Evolutionary conservation across 2,329 filamentous ascomycete genomes (phyloP).

Genomic region (Didymella exigua): DNA sequence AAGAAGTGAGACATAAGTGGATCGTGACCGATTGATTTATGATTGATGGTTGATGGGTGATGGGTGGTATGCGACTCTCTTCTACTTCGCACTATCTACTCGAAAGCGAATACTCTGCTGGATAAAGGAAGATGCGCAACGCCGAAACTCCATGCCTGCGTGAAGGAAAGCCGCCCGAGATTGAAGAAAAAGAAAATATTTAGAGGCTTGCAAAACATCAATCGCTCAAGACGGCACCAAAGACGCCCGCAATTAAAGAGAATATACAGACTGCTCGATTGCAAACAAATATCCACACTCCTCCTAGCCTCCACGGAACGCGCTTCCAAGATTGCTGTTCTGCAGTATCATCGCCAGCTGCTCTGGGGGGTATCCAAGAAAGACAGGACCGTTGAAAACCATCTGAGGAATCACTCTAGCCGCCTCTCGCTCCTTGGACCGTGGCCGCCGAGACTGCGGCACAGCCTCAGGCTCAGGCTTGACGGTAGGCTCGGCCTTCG

Average conservation of each 20-base stretch:
- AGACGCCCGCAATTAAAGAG: not conserved
- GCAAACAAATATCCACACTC: no score
- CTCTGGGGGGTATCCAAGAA: conserved; percentile 74
- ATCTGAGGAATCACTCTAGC: conserved; percentile 64
- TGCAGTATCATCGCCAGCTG: conserved; percentile 44
- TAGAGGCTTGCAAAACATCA: no score
- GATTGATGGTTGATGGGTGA: not conserved
- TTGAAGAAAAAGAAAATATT: not conserved
- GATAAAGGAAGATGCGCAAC: not conserved
- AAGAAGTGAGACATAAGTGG: conserved; percentile 37
- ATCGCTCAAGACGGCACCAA: not conserved
- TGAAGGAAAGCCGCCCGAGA: not conserved
- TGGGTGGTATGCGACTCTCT: no score
- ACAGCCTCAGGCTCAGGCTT: conserved; percentile 14
- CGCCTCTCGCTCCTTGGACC: conserved; percentile 13
- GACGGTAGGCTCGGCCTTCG: conserved; percentile 14
- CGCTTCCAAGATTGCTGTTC: conserved; percentile 44
- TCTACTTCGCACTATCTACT: no score
- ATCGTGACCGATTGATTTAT: not conserved
- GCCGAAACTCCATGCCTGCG: conserved; percentile 3
- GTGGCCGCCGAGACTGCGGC: conserved; percentile 11
- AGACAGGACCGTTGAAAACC: conserved; percentile 91
- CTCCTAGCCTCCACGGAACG: conserved; percentile 27
- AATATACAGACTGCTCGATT: no score
- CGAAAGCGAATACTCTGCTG: not conserved